phyloP scores from a whole-genome alignment of 106 monocot genomes.

The Platanthera zijinensis region DNA sequence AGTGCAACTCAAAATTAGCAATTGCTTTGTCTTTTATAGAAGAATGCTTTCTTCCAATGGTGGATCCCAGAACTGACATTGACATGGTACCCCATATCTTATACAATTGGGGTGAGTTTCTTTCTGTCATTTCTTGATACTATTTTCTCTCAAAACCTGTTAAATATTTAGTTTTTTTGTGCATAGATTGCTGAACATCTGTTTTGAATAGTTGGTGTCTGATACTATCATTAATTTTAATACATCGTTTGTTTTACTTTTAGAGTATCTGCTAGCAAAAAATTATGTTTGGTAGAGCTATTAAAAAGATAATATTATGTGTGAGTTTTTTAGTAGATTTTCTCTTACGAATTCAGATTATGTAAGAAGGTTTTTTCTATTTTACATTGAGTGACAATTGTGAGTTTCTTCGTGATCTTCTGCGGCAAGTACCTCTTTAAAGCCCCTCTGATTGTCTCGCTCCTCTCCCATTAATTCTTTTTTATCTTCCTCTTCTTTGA shows the following conservation, averaged over 20 bases:
- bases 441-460: no score
- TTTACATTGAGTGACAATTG: no score
- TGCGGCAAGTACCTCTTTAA: no score
- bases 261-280: no score
- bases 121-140: neutral
- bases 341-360: no score
- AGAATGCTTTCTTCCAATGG: slow-evolving; percentile 90
- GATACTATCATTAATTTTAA: neutral
- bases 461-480: no score
- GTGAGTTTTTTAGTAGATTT: no score
- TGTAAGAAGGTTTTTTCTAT: no score
- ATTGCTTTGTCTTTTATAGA: slow-evolving; percentile 72
- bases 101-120: slow-evolving; percentile 66
- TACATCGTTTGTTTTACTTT: neutral
- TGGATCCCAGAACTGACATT: slow-evolving; percentile 86
- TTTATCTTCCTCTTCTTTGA: no score
- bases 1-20: slow-evolving; percentile 82
- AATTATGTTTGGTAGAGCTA: no score
- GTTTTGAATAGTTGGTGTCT: neutral
- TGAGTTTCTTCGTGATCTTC: no score
- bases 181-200: neutral
- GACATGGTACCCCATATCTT: slow-evolving; percentile 90
- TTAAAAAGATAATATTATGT: no score
- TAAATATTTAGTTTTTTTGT: neutral
- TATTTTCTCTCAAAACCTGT: neutral